Evolutionary conservation across 1,284 basidiomycete species (phyloP), one percentile per base, ranked within the genome.

Genomic region (Anthracocystis setariae): DNA sequence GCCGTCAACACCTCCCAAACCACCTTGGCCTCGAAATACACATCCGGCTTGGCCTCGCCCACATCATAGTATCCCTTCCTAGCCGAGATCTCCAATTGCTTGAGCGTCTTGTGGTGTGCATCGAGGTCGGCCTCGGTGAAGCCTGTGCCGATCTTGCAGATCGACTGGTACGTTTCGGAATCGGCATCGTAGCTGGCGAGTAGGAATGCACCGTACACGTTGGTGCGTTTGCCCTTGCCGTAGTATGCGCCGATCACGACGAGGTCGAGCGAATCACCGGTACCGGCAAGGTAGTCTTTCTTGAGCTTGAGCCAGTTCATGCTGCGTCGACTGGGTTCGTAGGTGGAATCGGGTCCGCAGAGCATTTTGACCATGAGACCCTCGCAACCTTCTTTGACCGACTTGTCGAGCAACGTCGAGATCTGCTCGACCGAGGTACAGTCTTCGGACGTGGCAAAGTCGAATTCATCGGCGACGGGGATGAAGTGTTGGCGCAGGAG

Each of bases 1-100:
- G 96, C 96, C 0, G 95, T 92, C 77, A 98, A 87, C 29, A 99
- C 94, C 85, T 99, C 96, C 94, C 95, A 98, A 1, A 99, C 93
- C 18, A 96, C 50, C 47, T 76, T 73, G 12, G 79, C 70, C 40
- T 82, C 79, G 50, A 83, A 82, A 50, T 66, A 82, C 7, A 82
- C 69, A 45, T 82, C 76, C 5, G 81, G 79, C 37, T 80, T 82
- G 10, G 79, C 79, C 3, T 78, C 80, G 33, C 82, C 95, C 38
- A 90, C 84, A 83, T 94, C 93, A 76, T 83, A 85, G 70, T 84
- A 84, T 0, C 74, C 74, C 51, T 83, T 84, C 54, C 82, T 82
- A 4, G 45, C 92, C 85, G 82, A 92, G 89, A 38, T 90, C 89
- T 75, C 94, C 86, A 64, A 88, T 4, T 90, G 89, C 74, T 92